phyloP scores from a whole-genome alignment of 345 rosid species.

The Salix udensis region DNA sequence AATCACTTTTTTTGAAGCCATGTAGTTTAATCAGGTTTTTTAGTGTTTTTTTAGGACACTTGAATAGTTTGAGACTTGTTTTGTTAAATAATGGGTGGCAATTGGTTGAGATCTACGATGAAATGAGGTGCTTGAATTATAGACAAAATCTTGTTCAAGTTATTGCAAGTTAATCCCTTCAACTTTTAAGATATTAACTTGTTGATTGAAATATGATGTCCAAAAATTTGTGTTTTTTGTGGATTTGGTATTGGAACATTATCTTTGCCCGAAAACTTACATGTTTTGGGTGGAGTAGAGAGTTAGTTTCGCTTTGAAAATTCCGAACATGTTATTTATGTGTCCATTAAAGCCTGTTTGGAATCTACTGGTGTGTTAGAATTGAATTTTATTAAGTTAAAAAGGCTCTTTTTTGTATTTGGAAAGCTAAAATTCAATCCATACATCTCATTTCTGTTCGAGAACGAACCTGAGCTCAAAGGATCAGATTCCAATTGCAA shows the following conservation, averaged over 20 bases:
- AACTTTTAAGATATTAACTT: neutral
- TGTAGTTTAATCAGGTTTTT: neutral
- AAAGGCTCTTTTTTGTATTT: too few species aligned
- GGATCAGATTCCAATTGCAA: neutral
- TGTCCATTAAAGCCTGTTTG: neutral
- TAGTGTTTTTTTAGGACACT: neutral
- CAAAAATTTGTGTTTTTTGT: neutral
- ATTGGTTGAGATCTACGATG: neutral
- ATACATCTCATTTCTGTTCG: neutral
- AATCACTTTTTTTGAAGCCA: neutral
- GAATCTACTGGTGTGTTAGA: neutral
- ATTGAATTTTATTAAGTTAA: neutral
- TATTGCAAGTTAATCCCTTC: neutral
- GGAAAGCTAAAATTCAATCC: neutral
- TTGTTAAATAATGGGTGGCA: neutral
- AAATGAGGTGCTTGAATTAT: neutral
- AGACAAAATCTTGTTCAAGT: neutral
- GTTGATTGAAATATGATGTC: neutral
- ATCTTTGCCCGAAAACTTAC: neutral
- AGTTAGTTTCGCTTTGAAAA: neutral
- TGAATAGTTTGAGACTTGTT: neutral
- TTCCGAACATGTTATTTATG: neutral
- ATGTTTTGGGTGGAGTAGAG: neutral
- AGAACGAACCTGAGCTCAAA: neutral
- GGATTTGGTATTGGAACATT: neutral